Evolutionary conservation across 2,329 filamentous ascomycete species (phyloP).

Genomic region (Fusarium sterilihyphosum): DNA sequence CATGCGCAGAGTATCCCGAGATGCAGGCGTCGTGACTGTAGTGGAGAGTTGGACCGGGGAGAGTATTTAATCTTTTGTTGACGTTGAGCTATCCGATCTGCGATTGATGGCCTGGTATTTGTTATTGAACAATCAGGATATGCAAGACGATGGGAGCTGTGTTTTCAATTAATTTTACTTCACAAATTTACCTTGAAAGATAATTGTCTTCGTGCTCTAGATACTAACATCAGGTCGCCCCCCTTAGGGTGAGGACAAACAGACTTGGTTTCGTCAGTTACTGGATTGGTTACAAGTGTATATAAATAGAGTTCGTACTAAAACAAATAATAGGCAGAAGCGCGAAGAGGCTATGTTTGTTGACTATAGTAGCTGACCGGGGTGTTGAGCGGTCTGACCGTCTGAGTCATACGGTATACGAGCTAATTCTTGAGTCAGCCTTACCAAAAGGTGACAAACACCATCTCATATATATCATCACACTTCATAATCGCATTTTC

Average conservation of each 20-base stretch:
- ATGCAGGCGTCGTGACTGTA: accelerated
- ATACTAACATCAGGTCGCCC: not conserved
- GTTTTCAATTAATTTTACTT: too few relatives aligned
- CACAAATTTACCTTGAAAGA: accelerated
- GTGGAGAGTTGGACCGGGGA: accelerated
- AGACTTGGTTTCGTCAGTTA: not conserved
- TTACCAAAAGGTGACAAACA: not conserved
- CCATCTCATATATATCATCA: not conserved
- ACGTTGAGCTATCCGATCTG: not conserved
- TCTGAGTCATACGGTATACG: not conserved
- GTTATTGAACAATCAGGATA: accelerated
- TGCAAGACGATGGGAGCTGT: accelerated
- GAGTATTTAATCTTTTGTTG: not conserved
- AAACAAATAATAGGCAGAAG: too few relatives aligned
- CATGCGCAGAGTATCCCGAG: too few relatives aligned
- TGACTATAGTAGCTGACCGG: not conserved
- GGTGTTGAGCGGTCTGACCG: not conserved
- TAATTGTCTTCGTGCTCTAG: not conserved
- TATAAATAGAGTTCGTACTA: too few relatives aligned
- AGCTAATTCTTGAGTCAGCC: not conserved
- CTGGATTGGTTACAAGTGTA: too few relatives aligned
- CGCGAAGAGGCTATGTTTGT: not conserved
- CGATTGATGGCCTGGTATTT: accelerated
- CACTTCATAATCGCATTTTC: accelerated
- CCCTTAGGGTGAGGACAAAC: too few relatives aligned